phyloP scores from a whole-genome alignment of 2,329 filamentous ascomycete genomes.

The Emmonsia crescens region DNA sequence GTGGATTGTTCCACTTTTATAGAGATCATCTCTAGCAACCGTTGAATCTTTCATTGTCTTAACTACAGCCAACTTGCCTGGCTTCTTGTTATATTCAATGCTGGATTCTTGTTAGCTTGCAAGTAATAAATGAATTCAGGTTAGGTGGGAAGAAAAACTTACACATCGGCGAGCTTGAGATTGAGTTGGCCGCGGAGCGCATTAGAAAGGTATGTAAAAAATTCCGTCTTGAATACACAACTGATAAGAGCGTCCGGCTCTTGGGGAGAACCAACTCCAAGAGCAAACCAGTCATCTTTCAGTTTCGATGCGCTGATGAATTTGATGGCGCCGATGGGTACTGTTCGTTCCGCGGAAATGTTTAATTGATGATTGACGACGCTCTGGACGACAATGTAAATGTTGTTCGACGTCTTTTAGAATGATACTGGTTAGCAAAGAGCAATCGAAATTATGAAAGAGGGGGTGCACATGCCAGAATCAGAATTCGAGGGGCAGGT shows the following conservation, averaged over 20 bases:
- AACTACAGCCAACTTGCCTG: constrained; percentile 76
- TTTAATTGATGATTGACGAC: constrained; percentile 71
- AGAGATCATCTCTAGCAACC: constrained; percentile 61
- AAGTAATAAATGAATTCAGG: constrained; percentile 14
- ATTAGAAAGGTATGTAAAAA: constrained; percentile 82
- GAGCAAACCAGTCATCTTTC: constrained; percentile 93
- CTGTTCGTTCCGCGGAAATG: constrained; percentile 68
- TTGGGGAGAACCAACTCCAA: constrained; percentile 79
- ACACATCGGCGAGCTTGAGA: constrained; percentile 66
- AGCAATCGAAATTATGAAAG: background rate
- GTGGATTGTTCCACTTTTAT: constrained; percentile 89
- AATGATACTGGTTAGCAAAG: constrained; percentile 12
- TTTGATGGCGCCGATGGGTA: constrained; percentile 80
- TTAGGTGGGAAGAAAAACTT: constrained; percentile 24
- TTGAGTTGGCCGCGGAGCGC: constrained; percentile 70
- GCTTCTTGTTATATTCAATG: constrained; percentile 97
- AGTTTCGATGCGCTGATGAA: constrained; percentile 69
- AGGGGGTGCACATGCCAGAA: constrained; percentile 45
- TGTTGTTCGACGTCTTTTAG: constrained; percentile 59
- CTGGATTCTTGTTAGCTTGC: constrained; percentile 20
- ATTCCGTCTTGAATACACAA: constrained; percentile 92
- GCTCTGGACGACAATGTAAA: constrained; percentile 80
- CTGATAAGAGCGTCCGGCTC: constrained; percentile 89
- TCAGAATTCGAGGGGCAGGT: constrained; percentile 69
- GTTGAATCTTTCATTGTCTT: constrained; percentile 85